Conservation (phyloP, 2,329 filamentous ascomycete genomes). For the Cladosporium sp. region DNA sequence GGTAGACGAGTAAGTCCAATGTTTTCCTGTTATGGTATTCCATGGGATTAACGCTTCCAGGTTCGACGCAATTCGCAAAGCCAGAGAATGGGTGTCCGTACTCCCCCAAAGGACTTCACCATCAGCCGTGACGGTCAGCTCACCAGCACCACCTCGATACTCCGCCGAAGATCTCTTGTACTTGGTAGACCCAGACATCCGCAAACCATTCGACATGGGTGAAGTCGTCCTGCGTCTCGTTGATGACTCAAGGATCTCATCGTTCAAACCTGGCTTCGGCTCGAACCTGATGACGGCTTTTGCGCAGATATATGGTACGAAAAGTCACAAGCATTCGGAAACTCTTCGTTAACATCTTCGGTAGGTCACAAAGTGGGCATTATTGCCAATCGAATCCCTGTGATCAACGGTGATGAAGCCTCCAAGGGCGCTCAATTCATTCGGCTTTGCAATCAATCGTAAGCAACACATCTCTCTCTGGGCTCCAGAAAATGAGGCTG, state of each 20-base stretch:
- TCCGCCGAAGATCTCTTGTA: slow-evolving; percentile 11
- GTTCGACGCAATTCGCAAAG: slow-evolving; percentile 46
- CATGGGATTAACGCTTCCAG: slow-evolving; percentile 26
- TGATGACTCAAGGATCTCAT: not conserved
- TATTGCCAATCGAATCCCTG: slow-evolving; percentile 19
- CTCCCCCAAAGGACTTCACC: not conserved
- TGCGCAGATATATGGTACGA: not conserved
- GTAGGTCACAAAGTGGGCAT: slow-evolving; percentile 14
- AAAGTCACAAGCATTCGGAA: not conserved
- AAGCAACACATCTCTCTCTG: slow-evolving; percentile 19
- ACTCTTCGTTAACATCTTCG: not conserved
- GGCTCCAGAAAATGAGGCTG: not conserved
- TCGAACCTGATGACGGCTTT: not conserved
- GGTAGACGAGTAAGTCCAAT: slow-evolving; percentile 41
- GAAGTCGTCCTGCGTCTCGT: slow-evolving; percentile 5
- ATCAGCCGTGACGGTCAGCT: not conserved
- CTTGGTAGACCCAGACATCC: slow-evolving; percentile 12
- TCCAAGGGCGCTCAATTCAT: slow-evolving; percentile 48
- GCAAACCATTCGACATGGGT: slow-evolving; percentile 11
- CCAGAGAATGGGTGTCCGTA: slow-evolving; percentile 41
- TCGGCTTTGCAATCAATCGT: slow-evolving; percentile 49
- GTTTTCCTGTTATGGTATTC: accelerated
- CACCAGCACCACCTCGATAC: slow-evolving; percentile 6
- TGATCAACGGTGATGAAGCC: slow-evolving; percentile 38
- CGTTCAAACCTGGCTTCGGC: not conserved